These are phyloP conservation scores for Labyrinthula sp. DNA, from an alignment of 352 stramenopile genomes.

Conservation along the genomic window DNA sequence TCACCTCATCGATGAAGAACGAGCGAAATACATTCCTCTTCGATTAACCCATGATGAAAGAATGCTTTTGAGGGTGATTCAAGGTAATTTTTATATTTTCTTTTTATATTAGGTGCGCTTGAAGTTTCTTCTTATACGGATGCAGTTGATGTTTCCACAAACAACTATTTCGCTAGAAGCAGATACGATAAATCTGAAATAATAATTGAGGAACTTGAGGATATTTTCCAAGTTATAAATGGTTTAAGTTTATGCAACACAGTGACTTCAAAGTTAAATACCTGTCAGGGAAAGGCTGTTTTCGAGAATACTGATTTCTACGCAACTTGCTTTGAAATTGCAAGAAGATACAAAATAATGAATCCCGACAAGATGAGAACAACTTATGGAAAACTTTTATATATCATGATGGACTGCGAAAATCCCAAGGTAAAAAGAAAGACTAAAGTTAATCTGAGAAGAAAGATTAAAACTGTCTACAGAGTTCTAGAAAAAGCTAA, in stretches of 20 bases:
- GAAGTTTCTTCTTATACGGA: slow-evolving; percentile 67
- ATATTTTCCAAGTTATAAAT: slow-evolving; percentile 7
- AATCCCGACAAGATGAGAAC: slow-evolving; percentile 89
- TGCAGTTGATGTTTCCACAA: slow-evolving; percentile 21
- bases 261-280: slow-evolving; percentile 20
- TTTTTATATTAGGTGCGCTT: slow-evolving; percentile 70
- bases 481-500: slow-evolving; percentile 50
- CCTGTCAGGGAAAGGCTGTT: slow-evolving; percentile 36
- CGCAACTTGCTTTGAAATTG: slow-evolving; percentile 69
- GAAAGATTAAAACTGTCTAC: slow-evolving; percentile 50
- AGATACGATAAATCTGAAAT: slow-evolving; percentile 12
- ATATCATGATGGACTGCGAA: slow-evolving; percentile 63
- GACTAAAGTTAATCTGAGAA: slow-evolving; percentile 44
- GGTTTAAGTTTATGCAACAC: slow-evolving; percentile 11
- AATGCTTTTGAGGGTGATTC: slow-evolving; percentile 72
- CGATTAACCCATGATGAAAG: slow-evolving; percentile 76
- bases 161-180: slow-evolving; percentile 26
- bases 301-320: slow-evolving; percentile 63
- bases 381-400: slow-evolving; percentile 85
- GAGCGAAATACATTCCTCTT: slow-evolving; percentile 82
- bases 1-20: too few species aligned
- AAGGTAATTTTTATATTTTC: too few species aligned
- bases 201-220: slow-evolving; percentile 4
- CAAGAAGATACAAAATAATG: slow-evolving; percentile 88
- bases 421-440: slow-evolving; percentile 53